phyloP scores from a whole-genome alignment of 192 early-diverging fungal species.

The Umbelopsis vinacea region DNA sequence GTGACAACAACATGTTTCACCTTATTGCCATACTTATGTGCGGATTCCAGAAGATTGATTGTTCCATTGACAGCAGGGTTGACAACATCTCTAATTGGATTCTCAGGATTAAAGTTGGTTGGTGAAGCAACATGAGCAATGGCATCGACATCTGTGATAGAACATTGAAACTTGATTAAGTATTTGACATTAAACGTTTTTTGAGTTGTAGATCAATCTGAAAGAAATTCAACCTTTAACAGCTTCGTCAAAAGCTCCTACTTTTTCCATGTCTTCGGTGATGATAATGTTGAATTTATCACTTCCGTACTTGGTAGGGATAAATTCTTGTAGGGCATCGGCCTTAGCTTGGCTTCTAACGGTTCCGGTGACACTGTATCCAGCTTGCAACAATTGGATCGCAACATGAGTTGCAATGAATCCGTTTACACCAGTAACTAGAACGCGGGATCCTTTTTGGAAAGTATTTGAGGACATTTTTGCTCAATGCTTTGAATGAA shows the following conservation, averaged over 20 bases:
- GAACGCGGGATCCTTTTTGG: background rate
- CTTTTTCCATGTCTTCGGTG: slow-evolving; percentile 39
- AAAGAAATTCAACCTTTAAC: slow-evolving; percentile 36
- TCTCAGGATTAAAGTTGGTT: slow-evolving; percentile 25
- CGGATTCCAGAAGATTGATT: slow-evolving; percentile 40
- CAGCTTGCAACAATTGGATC: slow-evolving; percentile 43
- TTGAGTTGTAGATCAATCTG: background rate
- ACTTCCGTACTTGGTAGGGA: background rate
- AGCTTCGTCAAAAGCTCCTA: slow-evolving; percentile 47
- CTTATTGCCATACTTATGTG: slow-evolving; percentile 14
- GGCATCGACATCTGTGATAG: slow-evolving; percentile 30
- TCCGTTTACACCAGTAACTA: slow-evolving; percentile 42
- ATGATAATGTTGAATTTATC: slow-evolving; percentile 28
- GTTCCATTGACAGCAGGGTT: slow-evolving; percentile 53
- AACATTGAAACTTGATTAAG: background rate
- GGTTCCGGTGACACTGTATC: slow-evolving; percentile 45
- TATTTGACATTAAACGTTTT: background rate
- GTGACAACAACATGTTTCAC: slow-evolving; percentile 52
- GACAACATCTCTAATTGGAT: slow-evolving; percentile 42
- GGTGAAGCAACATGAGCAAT: slow-evolving; percentile 52
- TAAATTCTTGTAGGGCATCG: background rate
- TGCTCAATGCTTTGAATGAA: no score
- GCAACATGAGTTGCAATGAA: slow-evolving; percentile 48
- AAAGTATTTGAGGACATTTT: background rate
- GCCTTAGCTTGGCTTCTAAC: slow-evolving; percentile 40